Base-by-base conservation (phyloP, 305 asterid species). In the Fraxinus sp. region DNA sequence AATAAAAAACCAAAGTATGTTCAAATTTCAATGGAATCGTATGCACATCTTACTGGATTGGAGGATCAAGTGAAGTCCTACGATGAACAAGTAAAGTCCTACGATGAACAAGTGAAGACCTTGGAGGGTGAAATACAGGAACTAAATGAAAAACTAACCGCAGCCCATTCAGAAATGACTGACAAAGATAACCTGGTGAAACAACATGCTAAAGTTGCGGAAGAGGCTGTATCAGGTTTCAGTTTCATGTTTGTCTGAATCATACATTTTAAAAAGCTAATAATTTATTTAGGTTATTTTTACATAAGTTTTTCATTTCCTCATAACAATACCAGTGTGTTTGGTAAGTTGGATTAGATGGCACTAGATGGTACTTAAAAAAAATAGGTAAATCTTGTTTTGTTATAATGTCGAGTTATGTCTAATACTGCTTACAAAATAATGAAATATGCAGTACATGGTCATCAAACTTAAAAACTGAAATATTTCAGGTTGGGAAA, bases 131-230 rank as follows among this genome's bases (percentile, higher is more conserved):
- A 96, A 85, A 87, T 93, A 62, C 90, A 91, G 83, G 97, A 90
- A 75, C 88, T 95, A 82, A 92, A 91, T 84, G 98, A 95, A 77
- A 92, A 92, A 86, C 83, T 95, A 86, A 86, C 97, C 4, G 93
- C 89, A 83, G 95, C 97, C 18, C 83, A 91, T 79, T 64, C 89
- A 2, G 98, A 94, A 86, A 90, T 96, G 89, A 92, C 90, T 11
- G 84, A 88, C 62, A 94, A 96, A 87, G 99, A 94, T 74, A 91
- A 80, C 88, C 84, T 93, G 86, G 99, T 94, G 83, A 96, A 96
- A 85, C 99, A 96, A 57, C 99, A 96, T 72, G 91, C 94, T 49
- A 96, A 96, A 88, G 98, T 96, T 84, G 99, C 99, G 83, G 98
- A 96, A 90, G 98, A 96, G 82, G 99, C 98, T 55, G 97, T 96